A percentile compares a stretch with the other conserved stretches of the same genome.
Conservation (phyloP, 169 alveolate genomes). For the Cryptosporidium andersoni region DNA sequence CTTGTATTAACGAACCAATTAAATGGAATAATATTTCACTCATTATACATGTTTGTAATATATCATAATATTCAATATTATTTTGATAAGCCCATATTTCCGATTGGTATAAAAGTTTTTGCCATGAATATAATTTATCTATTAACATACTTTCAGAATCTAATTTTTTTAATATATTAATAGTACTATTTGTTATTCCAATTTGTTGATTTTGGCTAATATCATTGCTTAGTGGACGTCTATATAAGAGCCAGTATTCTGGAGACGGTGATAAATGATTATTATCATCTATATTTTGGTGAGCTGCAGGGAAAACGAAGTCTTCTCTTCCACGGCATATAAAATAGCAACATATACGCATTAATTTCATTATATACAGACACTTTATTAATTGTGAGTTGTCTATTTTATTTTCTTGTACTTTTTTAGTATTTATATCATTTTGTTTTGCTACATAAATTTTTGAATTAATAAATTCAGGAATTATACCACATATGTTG, state of each 20-base stretch:
- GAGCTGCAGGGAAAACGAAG: slow-evolving; percentile 71
- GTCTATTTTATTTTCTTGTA: not conserved
- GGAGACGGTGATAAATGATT: slow-evolving; percentile 70
- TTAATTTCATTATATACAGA: slow-evolving; percentile 76
- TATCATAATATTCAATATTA: not conserved
- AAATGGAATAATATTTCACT: slow-evolving; percentile 81
- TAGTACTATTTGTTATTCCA: slow-evolving; percentile 12
- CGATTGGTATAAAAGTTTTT: slow-evolving; percentile 73
- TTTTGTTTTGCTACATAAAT: not conserved
- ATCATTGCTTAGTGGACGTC: slow-evolving; percentile 37
- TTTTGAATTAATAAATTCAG: slow-evolving; percentile 74
- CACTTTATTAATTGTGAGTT: slow-evolving; percentile 71
- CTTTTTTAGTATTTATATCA: slow-evolving; percentile 6
- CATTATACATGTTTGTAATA: slow-evolving; percentile 46
- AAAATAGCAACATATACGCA: slow-evolving; percentile 83
- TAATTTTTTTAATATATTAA: slow-evolving; percentile 30
- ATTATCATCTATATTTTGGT: slow-evolving; percentile 53
- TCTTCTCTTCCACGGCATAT: slow-evolving; percentile 80
- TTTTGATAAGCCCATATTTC: not conserved
- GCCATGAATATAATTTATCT: slow-evolving; percentile 82
- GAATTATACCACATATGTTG: slow-evolving; percentile 77
- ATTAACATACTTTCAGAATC: slow-evolving; percentile 74
- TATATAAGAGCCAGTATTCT: slow-evolving; percentile 78
- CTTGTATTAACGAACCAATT: slow-evolving; percentile 82
- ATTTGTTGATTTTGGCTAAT: slow-evolving; percentile 18